These are phyloP conservation scores for Exophiala lecanii-corni DNA, from an alignment of 2,329 filamentous ascomycete species.

Conservation along the genomic window DNA sequence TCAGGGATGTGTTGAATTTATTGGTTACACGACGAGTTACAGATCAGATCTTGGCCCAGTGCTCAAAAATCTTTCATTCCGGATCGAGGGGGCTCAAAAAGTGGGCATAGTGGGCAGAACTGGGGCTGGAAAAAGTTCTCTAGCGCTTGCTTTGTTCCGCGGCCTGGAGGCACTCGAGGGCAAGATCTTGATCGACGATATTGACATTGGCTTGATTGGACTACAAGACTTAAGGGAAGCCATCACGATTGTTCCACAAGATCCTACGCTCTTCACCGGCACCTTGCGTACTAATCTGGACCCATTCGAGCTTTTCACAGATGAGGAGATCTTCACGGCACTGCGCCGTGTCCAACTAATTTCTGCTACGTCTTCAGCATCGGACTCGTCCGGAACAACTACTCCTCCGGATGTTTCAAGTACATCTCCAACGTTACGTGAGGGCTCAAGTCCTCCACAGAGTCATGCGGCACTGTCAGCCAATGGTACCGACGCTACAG, in stretches of 20 bases:
- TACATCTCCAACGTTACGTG: constrained; percentile 27
- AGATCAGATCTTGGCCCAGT: constrained; percentile 82
- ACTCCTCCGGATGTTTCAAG: constrained; percentile 32
- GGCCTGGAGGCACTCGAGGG: constrained; percentile 87
- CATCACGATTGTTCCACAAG: constrained; percentile 96
- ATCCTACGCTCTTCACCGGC: constrained; percentile 48
- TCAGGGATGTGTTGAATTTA: constrained; percentile 80
- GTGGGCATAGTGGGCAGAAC: constrained; percentile 95
- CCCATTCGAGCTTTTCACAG: constrained; percentile 81
- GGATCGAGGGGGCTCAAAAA: constrained; percentile 80
- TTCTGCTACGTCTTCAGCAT: constrained; percentile 40
- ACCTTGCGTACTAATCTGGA: constrained; percentile 64
- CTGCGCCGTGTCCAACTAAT: constrained; percentile 87
- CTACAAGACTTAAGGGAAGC: constrained; percentile 88
- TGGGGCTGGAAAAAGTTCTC: constrained; percentile 91
- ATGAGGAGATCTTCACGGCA: constrained; percentile 83
- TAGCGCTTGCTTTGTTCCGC: constrained; percentile 88
- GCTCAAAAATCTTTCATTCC: constrained; percentile 76
- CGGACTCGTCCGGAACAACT: constrained; percentile 33
- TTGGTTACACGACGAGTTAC: constrained; percentile 84
- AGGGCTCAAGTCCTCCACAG: constrained; percentile 13
- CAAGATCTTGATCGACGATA: constrained; percentile 80
- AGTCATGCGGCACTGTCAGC: constrained; percentile 25
- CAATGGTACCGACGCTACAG: constrained; percentile 22
- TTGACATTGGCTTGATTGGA: constrained; percentile 87